Base-by-base conservation (phyloP, 2,329 filamentous ascomycete species). In the Helotiales sp. region DNA sequence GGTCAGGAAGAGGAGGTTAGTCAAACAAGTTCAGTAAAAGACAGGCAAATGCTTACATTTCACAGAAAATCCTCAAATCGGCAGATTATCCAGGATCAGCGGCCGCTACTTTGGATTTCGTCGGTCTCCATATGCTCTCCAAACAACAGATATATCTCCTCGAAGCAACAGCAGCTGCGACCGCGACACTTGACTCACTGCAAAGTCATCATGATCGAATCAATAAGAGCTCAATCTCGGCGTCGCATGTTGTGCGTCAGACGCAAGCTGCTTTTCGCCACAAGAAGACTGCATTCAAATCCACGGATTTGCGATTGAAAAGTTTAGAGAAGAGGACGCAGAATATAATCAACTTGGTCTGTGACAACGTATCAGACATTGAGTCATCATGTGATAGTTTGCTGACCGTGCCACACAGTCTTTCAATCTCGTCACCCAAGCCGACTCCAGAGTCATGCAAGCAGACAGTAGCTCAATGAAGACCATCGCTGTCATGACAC, bases 401-500 rank as follows among this genome's bases (percentile, higher is more conserved):
- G 25, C 48, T 51, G 30, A 51, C 22, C 30, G n/a, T 5, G 17
- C 6, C n/a, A 10, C 30, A 24, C 13, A 55, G 52, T 34, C 52
- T n/a, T 55, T 55, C 19, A 55, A 55, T 27, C 40, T 55, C 15
- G 52, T 55, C 4, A 49, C 42, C 7, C 52, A 55, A 22, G 52
- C 52, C 17, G 52, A 55, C 27, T 48, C 52, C 6, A 34, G 40
- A 10, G 62, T 63, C 12, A 55, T 66, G 5, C 70, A 67, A 50
- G 62, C 65, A 22, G 71, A 74, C 42, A 72, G 71, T 52, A 63
- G 66, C 3, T 67, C 70, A 7, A 75, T 77, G 72, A 71, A 73
- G 50, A 71, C 69, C 4, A 71, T 77, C 12, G 73, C 75, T 2
- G 63, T 74, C 2, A 66, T 76, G 59, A 76, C 73, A 27, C 73